These are phyloP conservation scores for Pholiota adiposa DNA, from an alignment of 1,284 basidiomycete genomes.

Conservation along the genomic window DNA sequence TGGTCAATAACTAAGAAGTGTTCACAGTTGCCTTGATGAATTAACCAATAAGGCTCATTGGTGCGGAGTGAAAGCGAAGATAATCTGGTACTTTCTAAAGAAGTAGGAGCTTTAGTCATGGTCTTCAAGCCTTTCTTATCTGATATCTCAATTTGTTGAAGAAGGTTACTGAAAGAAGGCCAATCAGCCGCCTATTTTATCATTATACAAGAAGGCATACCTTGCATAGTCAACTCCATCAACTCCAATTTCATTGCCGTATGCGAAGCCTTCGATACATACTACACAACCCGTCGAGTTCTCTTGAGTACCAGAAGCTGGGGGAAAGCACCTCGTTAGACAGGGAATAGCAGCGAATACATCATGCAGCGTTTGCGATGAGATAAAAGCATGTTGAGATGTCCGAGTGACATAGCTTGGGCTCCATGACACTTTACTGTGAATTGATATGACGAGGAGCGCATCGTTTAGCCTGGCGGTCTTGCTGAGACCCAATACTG, in stretches of 20 bases:
- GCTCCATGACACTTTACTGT: conserved; percentile 65
- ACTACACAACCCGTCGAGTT: conserved; percentile 48
- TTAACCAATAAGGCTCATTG: conserved; percentile 78
- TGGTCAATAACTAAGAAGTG: conserved; percentile 77
- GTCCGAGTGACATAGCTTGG: conserved; percentile 59
- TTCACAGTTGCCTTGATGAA: conserved; percentile 82
- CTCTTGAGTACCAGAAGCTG: conserved; percentile 34
- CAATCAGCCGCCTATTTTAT: not conserved
- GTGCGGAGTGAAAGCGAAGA: conserved; percentile 59
- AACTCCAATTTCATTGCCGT: conserved; percentile 53
- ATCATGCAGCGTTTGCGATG: conserved; percentile 75
- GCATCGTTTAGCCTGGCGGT: conserved; percentile 39
- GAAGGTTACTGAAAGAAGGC: conserved; percentile 50
- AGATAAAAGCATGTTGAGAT: conserved; percentile 69
- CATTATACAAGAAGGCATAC: conserved; percentile 35
- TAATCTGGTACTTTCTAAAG: conserved; percentile 53
- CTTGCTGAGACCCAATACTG: conserved; percentile 23
- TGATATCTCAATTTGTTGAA: conserved; percentile 38
- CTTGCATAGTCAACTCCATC: conserved; percentile 54
- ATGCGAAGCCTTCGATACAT: conserved; percentile 61
- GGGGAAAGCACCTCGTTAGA: conserved; percentile 56
- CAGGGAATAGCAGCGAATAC: conserved; percentile 68
- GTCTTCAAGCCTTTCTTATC: conserved; percentile 35
- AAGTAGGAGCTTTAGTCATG: conserved; percentile 46
- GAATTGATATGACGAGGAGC: conserved; percentile 60